Percentiles rank a stretch among this genome's conserved stretches.
These are phyloP conservation scores for Capniomyces stellatus DNA, from an alignment of 371 early-diverging fungal species.

Conservation along the genomic window DNA sequence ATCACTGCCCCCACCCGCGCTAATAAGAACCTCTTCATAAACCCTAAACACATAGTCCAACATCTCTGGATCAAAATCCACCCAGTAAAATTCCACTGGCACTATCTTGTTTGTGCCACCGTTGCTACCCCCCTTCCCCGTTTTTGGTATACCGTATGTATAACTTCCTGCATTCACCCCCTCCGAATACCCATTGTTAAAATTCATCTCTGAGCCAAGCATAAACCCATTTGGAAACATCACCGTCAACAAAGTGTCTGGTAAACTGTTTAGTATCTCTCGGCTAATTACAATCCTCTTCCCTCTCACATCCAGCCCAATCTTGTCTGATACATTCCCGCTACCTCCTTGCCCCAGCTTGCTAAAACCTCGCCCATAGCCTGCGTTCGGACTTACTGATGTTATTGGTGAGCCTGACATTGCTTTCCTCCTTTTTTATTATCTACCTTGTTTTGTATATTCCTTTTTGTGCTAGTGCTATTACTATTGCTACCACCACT, in stretches of 20 bases:
- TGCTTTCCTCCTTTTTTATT: too few species aligned
- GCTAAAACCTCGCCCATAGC: too few species aligned
- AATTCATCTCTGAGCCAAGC: conserved; percentile 27
- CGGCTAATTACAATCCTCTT: conserved; percentile 49
- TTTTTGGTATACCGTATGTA: background rate
- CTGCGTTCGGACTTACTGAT: too few species aligned
- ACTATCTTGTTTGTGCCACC: conserved; percentile 30
- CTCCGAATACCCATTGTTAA: conserved; percentile 34
- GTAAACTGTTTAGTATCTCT: conserved; percentile 48
- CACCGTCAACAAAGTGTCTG: conserved; percentile 55
- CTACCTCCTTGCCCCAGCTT: background rate
- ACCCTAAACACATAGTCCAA: conserved; percentile 21
- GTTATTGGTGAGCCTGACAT: too few species aligned
- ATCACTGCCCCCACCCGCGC: background rate
- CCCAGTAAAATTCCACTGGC: conserved; percentile 12
- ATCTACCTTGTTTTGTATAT: too few species aligned
- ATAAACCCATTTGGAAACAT: conserved; percentile 41
- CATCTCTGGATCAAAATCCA: conserved; percentile 25
- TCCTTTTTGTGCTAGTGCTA: too few species aligned
- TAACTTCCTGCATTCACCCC: conserved; percentile 15
- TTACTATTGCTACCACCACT: too few species aligned
- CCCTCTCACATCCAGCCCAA: conserved; percentile 51
- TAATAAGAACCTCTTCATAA: conserved; percentile 10
- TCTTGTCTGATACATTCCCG: conserved; percentile 31
- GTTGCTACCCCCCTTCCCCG: conserved; percentile 23